Conservation (phyloP, 306 rosid genomes). For the Rosa lucieae region DNA sequence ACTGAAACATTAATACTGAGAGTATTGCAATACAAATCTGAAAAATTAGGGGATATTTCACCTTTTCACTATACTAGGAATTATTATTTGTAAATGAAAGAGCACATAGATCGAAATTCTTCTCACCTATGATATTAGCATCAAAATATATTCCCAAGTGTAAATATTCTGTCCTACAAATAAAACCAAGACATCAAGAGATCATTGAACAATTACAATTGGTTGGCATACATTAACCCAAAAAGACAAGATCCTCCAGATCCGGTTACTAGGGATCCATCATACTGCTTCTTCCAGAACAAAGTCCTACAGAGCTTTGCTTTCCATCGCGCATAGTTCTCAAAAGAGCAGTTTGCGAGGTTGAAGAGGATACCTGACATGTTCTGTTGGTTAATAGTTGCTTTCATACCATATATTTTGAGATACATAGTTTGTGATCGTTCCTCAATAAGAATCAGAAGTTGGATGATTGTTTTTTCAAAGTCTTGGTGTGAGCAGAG, state of each 20-base stretch:
- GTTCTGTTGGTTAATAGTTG: not conserved
- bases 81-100: too few species aligned
- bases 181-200: not conserved
- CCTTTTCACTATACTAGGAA: too few species aligned
- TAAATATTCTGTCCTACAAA: not conserved
- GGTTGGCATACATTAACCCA: too few species aligned
- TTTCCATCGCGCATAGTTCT: not conserved
- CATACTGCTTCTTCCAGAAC: not conserved
- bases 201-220: not conserved
- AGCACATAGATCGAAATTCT: not conserved
- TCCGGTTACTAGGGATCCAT: not conserved
- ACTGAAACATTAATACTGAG: too few species aligned
- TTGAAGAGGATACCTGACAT: not conserved
- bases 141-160: not conserved
- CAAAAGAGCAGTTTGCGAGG: not conserved
- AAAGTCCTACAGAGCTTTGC: not conserved
- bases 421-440: not conserved
- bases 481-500: slow-evolving; percentile 27
- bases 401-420: not conserved
- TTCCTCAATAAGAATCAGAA: not conserved
- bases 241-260: not conserved
- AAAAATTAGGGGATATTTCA: too few species aligned
- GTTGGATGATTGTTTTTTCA: not conserved
- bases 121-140: not conserved
- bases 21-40: too few species aligned